Evolutionary conservation across 1,284 basidiomycete species (phyloP).

Genomic region (Marasmius sp.): DNA sequence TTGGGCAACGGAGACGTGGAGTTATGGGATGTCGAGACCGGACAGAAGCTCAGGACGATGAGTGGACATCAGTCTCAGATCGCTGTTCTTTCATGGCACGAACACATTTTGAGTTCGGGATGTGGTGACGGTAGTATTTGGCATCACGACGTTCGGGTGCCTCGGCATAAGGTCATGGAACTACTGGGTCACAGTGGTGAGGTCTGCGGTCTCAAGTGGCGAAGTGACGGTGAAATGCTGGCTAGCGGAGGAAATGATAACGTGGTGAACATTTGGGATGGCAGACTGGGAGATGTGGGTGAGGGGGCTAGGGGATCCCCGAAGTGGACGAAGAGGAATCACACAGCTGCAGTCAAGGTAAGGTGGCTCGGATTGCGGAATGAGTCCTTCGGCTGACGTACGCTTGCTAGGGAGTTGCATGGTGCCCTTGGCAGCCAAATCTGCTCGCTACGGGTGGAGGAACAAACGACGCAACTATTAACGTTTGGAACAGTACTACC

Average conservation of each 20-base stretch:
- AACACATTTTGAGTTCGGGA: conserved; percentile 85
- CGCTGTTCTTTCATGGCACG: conserved; percentile 82
- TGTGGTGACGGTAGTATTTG: conserved; percentile 91
- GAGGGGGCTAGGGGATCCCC: conserved; percentile 64
- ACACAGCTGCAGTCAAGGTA: conserved; percentile 93
- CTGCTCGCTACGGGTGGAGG: conserved; percentile 94
- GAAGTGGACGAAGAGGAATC: conserved; percentile 92
- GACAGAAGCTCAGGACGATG: conserved; percentile 88
- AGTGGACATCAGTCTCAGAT: conserved; percentile 79
- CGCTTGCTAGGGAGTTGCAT: conserved; percentile 76
- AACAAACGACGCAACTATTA: conserved; percentile 91
- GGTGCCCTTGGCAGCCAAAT: conserved; percentile 96
- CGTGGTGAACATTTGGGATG: conserved; percentile 96
- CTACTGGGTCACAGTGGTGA: conserved; percentile 87
- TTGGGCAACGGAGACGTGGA: conserved; percentile 86
- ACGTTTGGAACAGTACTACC: conserved; percentile 91
- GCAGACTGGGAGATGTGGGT: conserved; percentile 67
- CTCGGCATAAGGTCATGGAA: conserved; percentile 87
- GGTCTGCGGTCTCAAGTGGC: conserved; percentile 85
- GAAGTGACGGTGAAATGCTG: conserved; percentile 82
- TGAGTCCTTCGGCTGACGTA: not conserved
- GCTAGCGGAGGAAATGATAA: conserved; percentile 96
- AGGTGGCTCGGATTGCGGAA: conserved; percentile 9
- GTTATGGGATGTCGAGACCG: conserved; percentile 91
- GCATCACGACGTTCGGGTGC: conserved; percentile 90